Evolutionary conservation across 1,284 basidiomycete genomes (phyloP), one percentile per base, ranked within the genome.

Genomic region (Bondarzewia mesenterica): DNA sequence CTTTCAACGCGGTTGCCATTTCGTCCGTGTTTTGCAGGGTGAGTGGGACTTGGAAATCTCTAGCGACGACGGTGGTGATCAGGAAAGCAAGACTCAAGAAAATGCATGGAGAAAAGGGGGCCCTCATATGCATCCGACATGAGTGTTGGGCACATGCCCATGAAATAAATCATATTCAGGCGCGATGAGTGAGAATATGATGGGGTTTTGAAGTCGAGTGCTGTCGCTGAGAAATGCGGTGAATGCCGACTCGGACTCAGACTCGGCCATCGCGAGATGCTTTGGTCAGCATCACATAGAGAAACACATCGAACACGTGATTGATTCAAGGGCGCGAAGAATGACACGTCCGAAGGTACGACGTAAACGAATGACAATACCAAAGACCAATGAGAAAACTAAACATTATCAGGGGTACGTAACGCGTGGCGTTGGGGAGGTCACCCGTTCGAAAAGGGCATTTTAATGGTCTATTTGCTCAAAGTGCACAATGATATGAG

Each of bases 1-100:
- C 68, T 45, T 59, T 40, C 10, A 40, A 18, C 10, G 21, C 21
- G 38, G 16, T 40, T 10, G n/a, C 8, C 16, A 40, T 22, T 5
- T 12, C 38, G 16, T 40, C 21, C 16, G 38, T 40, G 38, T 8
- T 3, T 40, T 40, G 21, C 16, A 18, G n/a, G 5, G 5, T 16
- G 2, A 16, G 3, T 18, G 38, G 3, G 38, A 16, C 3, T 18
- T 40, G 16, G 3, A 7, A 16, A 20, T 40, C 12, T 40, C 16
- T 2, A 4, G 14, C 14, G n/a, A 10, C 14, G n/a, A 10, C n/a
- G 10, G 38, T 18, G 3, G 10, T 40, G 38, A 40, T 40, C 38
- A 40, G 38, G 12, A 14, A 10, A 40, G 18, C 14, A 40, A 3
- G 6, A 7, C 10, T 40, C 14, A 15, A 40, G 3, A 40, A 20